A percentile compares a stretch with the other conserved stretches of the same genome.
Conservation (phyloP, 2,329 filamentous ascomycete genomes). For the Talaromyces sp. region DNA sequence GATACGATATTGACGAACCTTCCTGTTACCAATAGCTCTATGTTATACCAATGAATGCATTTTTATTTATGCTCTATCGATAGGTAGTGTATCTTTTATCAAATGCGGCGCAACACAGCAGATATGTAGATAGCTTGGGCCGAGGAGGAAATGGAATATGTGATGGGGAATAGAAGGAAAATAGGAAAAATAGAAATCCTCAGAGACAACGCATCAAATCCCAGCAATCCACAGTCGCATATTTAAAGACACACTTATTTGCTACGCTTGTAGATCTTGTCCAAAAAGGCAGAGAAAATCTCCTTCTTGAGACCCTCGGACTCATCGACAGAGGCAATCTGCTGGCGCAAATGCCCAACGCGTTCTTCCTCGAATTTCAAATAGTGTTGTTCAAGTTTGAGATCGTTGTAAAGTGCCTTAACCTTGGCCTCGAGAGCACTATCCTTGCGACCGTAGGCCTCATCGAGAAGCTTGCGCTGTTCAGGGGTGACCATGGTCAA, state of each 20-base stretch:
- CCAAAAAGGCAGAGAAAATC: conserved; percentile 83
- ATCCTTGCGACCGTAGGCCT: conserved; percentile 94
- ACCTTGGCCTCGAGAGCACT: conserved; percentile 74
- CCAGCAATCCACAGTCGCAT: background rate
- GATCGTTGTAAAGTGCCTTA: conserved; percentile 83
- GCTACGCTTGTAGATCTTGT: conserved; percentile 97
- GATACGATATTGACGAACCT: background rate
- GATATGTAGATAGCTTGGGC: background rate
- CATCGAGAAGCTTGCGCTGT: conserved; percentile 82
- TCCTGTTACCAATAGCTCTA: background rate
- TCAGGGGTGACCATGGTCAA: conserved; percentile 74
- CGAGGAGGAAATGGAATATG: background rate
- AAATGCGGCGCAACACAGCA: background rate
- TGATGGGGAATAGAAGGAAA: background rate
- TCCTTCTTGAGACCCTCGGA: conserved; percentile 82
- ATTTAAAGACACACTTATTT: conserved; percentile 58
- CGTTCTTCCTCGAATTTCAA: conserved; percentile 84
- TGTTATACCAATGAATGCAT: background rate
- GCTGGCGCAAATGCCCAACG: conserved; percentile 70
- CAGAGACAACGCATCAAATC: background rate
- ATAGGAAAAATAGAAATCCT: background rate
- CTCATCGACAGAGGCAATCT: conserved; percentile 81
- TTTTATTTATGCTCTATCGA: conserved; percentile 3
- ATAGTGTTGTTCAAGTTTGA: conserved; percentile 80
- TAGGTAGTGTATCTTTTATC: background rate